Evolutionary conservation across 176 grass and related monocot genomes (phyloP), one percentile per base, ranked within the genome.

Genomic region (Phyllostachys edulis): DNA sequence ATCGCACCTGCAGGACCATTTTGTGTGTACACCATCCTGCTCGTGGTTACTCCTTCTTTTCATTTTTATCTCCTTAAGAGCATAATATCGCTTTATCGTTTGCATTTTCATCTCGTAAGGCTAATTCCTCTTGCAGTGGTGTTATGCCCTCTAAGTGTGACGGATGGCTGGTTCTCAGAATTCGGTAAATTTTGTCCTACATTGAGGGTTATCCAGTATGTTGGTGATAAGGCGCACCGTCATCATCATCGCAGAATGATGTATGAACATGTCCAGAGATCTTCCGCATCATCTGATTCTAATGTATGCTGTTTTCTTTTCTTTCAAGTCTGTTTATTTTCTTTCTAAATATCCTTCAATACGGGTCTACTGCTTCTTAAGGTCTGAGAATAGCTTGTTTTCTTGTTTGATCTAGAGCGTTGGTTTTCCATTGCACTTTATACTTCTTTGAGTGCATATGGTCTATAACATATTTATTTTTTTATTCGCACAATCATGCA

Each of bases 121-220:
- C 64, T 85, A 60, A 60, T 18, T 24, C 55, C 36, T 88, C 60
- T 50, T 88, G 68, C 91, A 98, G 96, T 98, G 80, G 90, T 98
- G 42, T 77, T 98, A 87, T 98, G 96, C 44, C 96, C 95, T 68
- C 79, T 98, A 26, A 95, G 96, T 9, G 92, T 98, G 49, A 90
- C 92, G 5, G 84, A 84, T 82, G 89, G 92, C 55, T 98, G 96
- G 96, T 56, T 90, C 40, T 93, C 91, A 56, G 96, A 98, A 62
- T 98, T 98, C 70, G 51, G 15, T 36, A 95, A 95, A 76, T 95
- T 98, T 61, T 95, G 90, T 59, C 85, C 92, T 8, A 76, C 85
- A 15, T 70, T 98, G 73, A 95, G 61, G 75, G 85, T 95, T 84
- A 65, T 91, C 41, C 77, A 57, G 46, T 98, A 98, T 78, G 83